phyloP scores from a whole-genome alignment of 495 filamentous ascomycete genomes.

The Schizothecium vesticola region DNA sequence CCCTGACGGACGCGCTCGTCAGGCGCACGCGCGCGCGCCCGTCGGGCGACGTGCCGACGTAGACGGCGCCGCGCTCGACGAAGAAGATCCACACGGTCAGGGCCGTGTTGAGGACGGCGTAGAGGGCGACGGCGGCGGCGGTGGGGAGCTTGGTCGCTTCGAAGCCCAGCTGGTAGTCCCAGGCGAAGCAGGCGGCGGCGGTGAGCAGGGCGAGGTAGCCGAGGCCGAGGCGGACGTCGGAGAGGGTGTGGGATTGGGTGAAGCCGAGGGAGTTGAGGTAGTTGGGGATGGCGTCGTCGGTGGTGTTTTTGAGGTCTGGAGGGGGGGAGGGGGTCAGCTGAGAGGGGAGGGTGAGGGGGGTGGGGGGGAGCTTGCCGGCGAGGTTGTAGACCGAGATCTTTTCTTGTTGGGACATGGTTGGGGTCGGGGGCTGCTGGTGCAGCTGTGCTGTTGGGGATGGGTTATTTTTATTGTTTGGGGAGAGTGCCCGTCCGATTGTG shows the following conservation, averaged over 20 bases:
- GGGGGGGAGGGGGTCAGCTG: not conserved
- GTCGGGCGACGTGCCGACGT: slow-evolving; percentile 53
- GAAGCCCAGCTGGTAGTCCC: slow-evolving; percentile 87
- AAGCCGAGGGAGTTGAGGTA: slow-evolving; percentile 84
- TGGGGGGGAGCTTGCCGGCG: slow-evolving; percentile 43
- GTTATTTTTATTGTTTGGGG: not conserved
- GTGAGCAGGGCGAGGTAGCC: slow-evolving; percentile 80
- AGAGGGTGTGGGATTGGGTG: slow-evolving; percentile 69
- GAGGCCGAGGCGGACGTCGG: slow-evolving; percentile 73
- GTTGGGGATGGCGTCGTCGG: slow-evolving; percentile 88
- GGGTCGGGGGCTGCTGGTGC: not conserved
- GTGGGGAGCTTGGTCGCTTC: slow-evolving; percentile 73
- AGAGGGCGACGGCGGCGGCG: slow-evolving; percentile 66
- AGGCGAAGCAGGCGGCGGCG: slow-evolving; percentile 75
- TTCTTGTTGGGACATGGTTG: slow-evolving; percentile 40
- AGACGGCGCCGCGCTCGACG: slow-evolving; percentile 78
- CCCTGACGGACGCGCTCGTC: slow-evolving; percentile 63
- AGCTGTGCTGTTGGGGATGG: not conserved
- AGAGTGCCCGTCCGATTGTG: not conserved
- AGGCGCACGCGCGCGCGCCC: slow-evolving; percentile 56
- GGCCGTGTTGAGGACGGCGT: slow-evolving; percentile 71
- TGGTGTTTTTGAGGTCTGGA: slow-evolving; percentile 90
- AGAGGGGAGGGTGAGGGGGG: not conserved
- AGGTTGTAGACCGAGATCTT: slow-evolving; percentile 66
- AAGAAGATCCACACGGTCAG: slow-evolving; percentile 83